A percentile compares a stretch with the other conserved stretches of the same genome.
Evolutionary conservation across 345 rosid genomes (phyloP).

Genomic region (Murraya koenigii): DNA sequence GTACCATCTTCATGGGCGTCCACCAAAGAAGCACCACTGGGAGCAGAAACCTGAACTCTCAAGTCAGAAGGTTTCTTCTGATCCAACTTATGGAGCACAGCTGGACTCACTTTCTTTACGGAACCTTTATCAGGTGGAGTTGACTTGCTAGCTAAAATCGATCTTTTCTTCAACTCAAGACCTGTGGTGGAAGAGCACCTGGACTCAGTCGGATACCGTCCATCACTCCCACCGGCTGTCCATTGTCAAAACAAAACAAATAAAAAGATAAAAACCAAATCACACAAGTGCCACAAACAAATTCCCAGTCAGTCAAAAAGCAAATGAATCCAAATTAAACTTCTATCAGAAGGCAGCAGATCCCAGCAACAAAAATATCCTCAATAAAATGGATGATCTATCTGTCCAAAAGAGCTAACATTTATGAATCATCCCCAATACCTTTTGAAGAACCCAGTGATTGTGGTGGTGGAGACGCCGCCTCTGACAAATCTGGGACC

Average conservation of each 20-base stretch:
- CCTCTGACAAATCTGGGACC: constrained; percentile 83
- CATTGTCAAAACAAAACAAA: constrained; percentile 1
- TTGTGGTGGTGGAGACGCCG: constrained; percentile 61
- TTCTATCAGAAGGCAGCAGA: background rate
- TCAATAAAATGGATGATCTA: constrained; percentile 2
- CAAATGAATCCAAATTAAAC: background rate
- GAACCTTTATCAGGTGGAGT: constrained; percentile 49
- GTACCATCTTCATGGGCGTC: constrained; percentile 28
- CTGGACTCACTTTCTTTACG: constrained; percentile 38
- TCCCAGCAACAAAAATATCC: background rate
- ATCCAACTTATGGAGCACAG: constrained; percentile 31
- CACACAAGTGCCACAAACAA: background rate
- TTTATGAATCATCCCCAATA: constrained; percentile 5
- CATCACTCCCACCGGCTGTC: constrained; percentile 63
- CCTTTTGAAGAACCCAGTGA: constrained; percentile 74
- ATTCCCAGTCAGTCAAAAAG: background rate
- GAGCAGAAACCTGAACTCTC: constrained; percentile 48
- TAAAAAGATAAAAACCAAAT: constrained; percentile 2
- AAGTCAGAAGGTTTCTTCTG: constrained; percentile 52
- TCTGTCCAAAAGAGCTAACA: background rate
- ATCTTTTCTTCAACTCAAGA: constrained; percentile 37
- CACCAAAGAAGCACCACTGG: constrained; percentile 26
- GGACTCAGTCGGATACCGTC: constrained; percentile 39
- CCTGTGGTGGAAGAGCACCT: constrained; percentile 35
- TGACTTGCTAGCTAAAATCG: constrained; percentile 32